Base-by-base conservation (phyloP, 2,329 filamentous ascomycete genomes). In the Pseudocercospora vitis region DNA sequence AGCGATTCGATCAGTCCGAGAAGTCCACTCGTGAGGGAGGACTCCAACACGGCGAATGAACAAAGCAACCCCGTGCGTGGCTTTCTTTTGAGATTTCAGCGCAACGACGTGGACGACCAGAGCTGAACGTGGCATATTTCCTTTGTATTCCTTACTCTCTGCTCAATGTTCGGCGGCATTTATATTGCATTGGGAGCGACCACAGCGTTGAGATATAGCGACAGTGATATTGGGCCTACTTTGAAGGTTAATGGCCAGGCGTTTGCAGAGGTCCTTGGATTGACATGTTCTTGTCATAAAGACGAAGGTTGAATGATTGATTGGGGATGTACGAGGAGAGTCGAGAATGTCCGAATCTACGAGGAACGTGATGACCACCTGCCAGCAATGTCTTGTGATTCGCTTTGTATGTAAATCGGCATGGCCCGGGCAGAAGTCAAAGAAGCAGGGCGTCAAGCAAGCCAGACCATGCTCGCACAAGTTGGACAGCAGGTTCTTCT, bases 31-130 rank as follows among this genome's bases (percentile, higher is more conserved):
- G 31, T 53, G 4, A 39, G 47, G 42, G 23, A 45, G 11, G 37
- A 56, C 26, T 39, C 39, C 26, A 37, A 29, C 7, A 32, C 28
- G 5, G 31, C 40, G 9, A 37, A 45, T 7, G 39, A 44, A 21
- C 33, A 45, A 14, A n/a, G n/a, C n/a, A 51, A 37, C 21, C 52
- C 44, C 9, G 48, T 58, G 11, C 37, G 54, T 47, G 59, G 57
- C 21, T 51, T 59, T 18, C 35, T 62, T 12, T 37, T 53, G 21
- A 32, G 57, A 28, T 58, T 59, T 33, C 52, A 53, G 35, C 42
- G 55, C 8, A 58, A 47, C 21, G 55, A 54, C 31, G 47, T 60
- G 14, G 58, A 53, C 21, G 58, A 58, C 8, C 50, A 60, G 50
- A 58, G 48, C 46, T 55, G 35, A 40, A 23, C 18, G 31, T 40